Base-by-base conservation (phyloP, 1,284 basidiomycete genomes). In the Pseudozyma sp. region DNA sequence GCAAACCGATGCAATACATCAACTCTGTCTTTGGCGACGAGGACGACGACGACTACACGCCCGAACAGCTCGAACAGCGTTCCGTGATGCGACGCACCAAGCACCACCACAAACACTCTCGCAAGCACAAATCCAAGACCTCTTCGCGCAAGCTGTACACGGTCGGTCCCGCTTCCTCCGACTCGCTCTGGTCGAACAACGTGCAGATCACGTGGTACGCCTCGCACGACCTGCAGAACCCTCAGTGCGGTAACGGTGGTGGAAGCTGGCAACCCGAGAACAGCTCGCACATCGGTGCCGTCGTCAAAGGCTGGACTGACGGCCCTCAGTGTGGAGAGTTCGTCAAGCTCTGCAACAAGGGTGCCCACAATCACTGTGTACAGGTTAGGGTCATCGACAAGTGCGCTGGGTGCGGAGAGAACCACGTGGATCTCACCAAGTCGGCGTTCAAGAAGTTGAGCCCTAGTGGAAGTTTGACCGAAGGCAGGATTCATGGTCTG, bases 161-260 rank as follows among this genome's bases (percentile, higher is more conserved):
- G 24, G 34, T 68, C 37, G 71, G 67, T 11, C 68, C 74, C 7
- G 34, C 42, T 5, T 31, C 45, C 17, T 19, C 34, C 11, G 73
- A 75, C 62, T 6, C 61, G 35, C 31, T 80, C 40, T 75, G 68
- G 67, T 37, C 29, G 9, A 51, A 56, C 31, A 40, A 54, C 33
- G 57, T 79, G 14, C 59, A 77, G 54, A 75, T 82, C 64, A 83
- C 80, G 33, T 83, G 80, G 80, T 81, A 83, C 61, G 74, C 79
- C 2, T 65, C 71, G 44, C 48, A 82, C 34, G 81, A 83, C 53
- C 69, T 83, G 33, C 50, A 65, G 48, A 74, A 77, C 60, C 81
- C 81, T 11, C 72, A 75, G 47, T 83, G 81, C 66, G 77, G 79
- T 30, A 64, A 77, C 51, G 72, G 68, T 11, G 68, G 72, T 7